Evolutionary conservation across 345 rosid species (phyloP).

Genomic region (Salix udensis): DNA sequence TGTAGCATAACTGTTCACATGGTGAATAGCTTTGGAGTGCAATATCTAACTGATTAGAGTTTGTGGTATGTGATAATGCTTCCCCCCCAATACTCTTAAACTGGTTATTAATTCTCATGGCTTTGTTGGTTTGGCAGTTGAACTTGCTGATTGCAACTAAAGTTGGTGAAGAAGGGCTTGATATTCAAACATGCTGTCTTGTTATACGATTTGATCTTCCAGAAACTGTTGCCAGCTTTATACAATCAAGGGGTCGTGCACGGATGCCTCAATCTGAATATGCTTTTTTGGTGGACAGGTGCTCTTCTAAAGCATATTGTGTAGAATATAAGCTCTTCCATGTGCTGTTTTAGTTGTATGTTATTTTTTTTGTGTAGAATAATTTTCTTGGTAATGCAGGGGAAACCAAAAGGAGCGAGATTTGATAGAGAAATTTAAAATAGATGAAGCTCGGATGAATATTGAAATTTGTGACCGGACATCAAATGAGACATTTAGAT

Average conservation of each 20-base stretch:
- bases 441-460: conserved; percentile 63
- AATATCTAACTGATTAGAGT: neutral
- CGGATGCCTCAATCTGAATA: conserved; percentile 94
- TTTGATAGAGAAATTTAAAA: conserved; percentile 55
- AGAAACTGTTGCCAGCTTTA: conserved; percentile 91
- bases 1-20: neutral
- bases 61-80: neutral
- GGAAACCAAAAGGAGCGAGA: conserved; percentile 65
- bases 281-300: conserved; percentile 93
- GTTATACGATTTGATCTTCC: conserved; percentile 95
- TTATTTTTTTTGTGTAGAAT: neutral
- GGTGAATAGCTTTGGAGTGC: neutral
- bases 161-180: conserved; percentile 99
- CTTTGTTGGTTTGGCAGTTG: conserved; percentile 52
- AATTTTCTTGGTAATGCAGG: conserved; percentile 45
- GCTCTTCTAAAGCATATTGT: conserved; percentile 13
- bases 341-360: conserved; percentile 6
- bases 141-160: conserved; percentile 91
- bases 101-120: neutral
- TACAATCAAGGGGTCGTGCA: conserved; percentile 98
- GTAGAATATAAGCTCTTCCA: conserved; percentile 5
- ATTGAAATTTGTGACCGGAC: conserved; percentile 66
- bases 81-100: neutral
- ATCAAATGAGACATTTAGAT: conserved; percentile 46
- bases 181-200: conserved; percentile 95